A percentile compares a stretch with the other conserved stretches of the same genome.
Evolutionary conservation across 371 early-diverging fungal genomes (phyloP).

Genomic region (Syncephalis fuscata): DNA sequence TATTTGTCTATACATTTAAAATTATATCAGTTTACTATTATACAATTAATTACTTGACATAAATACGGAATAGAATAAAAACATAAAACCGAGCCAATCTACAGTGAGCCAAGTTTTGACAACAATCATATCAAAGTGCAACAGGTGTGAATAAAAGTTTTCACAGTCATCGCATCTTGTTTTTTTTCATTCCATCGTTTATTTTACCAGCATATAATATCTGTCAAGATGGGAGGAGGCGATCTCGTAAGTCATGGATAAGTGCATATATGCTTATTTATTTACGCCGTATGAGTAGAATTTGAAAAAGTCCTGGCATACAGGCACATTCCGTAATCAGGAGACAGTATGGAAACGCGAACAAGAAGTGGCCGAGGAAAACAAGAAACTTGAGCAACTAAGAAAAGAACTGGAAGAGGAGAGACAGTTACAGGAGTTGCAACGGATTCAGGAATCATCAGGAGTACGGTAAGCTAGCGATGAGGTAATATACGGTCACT

Average conservation of each 20-base stretch:
- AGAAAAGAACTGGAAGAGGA: slow-evolving; percentile 86
- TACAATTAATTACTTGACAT: no score
- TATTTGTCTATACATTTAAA: no score
- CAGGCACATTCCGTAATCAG: slow-evolving; percentile 75
- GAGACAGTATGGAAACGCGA: slow-evolving; percentile 87
- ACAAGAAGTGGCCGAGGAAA: slow-evolving; percentile 65
- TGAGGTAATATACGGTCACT: neutral
- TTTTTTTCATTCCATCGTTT: neutral
- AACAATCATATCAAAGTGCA: no score
- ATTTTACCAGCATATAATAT: neutral
- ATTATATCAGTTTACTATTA: no score
- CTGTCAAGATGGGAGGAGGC: slow-evolving; percentile 39
- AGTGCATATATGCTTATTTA: no score
- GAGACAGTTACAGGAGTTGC: slow-evolving; percentile 69
- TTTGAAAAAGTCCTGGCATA: slow-evolving; percentile 97
- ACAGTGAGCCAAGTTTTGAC: no score
- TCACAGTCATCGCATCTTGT: neutral
- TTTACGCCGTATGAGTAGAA: slow-evolving; percentile 17
- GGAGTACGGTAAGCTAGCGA: slow-evolving; percentile 32
- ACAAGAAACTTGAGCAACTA: slow-evolving; percentile 71
- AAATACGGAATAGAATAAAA: no score
- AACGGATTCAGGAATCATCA: slow-evolving; percentile 58
- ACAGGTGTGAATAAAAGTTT: no score
- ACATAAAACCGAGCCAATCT: no score
- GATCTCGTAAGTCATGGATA: slow-evolving; percentile 29